These are phyloP conservation scores for Ceratobasidium sp. DNA, from an alignment of 1,284 basidiomycete species.

Conservation along the genomic window DNA sequence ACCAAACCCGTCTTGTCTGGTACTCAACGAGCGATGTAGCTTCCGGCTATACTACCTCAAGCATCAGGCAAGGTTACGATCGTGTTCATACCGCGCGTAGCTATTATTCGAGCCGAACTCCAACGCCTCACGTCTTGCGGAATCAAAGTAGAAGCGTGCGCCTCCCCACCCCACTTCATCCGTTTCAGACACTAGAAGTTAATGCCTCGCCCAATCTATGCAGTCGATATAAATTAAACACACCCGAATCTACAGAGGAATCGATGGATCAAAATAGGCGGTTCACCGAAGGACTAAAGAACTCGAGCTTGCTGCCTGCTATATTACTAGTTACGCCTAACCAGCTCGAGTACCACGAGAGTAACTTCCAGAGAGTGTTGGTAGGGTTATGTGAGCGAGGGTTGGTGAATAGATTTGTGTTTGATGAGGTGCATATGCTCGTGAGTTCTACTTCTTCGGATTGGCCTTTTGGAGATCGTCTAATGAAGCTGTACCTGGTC, in stretches of 20 bases:
- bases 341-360: constrained; percentile 33
- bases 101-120: constrained; percentile 28
- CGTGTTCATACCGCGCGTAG: constrained; percentile 37
- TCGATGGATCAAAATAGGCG: constrained; percentile 12
- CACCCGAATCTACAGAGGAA: not conserved
- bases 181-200: not conserved
- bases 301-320: not conserved
- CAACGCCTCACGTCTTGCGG: constrained; percentile 18
- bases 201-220: not conserved
- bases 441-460: constrained; percentile 1
- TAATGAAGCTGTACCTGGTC: not conserved
- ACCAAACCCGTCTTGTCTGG: not conserved
- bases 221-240: constrained; percentile 26
- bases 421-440: constrained; percentile 45
- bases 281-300: not conserved
- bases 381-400: constrained; percentile 20
- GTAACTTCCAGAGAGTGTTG: constrained; percentile 14
- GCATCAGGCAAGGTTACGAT: constrained; percentile 21
- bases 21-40: constrained; percentile 4
- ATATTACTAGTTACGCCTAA: constrained; percentile 19
- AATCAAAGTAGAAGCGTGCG: constrained; percentile 25
- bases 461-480: not conserved
- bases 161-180: not conserved
- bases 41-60: constrained; percentile 30
- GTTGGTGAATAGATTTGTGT: constrained; percentile 29